Evolutionary conservation across 257 asterid genomes (phyloP), one percentile per base, ranked within the genome.

Genomic region (Rauvolfia tetraphylla): DNA sequence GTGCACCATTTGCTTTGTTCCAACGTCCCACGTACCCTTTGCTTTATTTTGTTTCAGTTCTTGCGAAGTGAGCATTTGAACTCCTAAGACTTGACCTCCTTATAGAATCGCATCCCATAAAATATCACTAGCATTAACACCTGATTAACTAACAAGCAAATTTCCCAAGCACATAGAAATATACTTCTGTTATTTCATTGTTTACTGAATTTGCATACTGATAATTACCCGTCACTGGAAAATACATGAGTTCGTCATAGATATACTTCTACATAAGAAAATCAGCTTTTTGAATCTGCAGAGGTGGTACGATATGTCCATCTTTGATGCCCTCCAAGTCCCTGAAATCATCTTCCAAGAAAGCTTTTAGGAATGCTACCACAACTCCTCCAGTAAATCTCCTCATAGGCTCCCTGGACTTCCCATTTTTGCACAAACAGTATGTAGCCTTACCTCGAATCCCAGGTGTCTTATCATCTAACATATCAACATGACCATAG

Each of bases 401-500:
- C 89, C 97, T 90, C 97, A 94, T 94, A 2, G 97, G 93, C 77
- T 77, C 91, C 31, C 97, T 83, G 46, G 83, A 69, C 75, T 85
- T 81, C 56, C 97, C 98, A 57, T 87, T 92, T 85, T 92, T 92
- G 75, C 98, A 95, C 89, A 91, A 83, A 71, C 93, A 90, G 76
- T 84, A 75, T 0, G 90, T 85, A 10, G 82, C 48, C 77, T 66
- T 86, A 36, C 98, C 97, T 17, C 97, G 78, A n/a, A 92, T 22
- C 70, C 98, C 98, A 12, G 72, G 84, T 1, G 97, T 94, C 0
- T 87, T 91, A 81, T 94, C 96, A 18, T 93, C 93, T 51, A 92
- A 79, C 97, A 94, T 85, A 68, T 94, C 98, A 42, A 89, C 84
- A 83, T 94, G 98, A 0, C 98, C 98, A 48, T 88, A 92, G 59